A percentile compares a stretch with the other conserved stretches of the same genome.
These are phyloP conservation scores for Heterobasidion occidentale DNA, from an alignment of 1,284 basidiomycete species.

Conservation along the genomic window DNA sequence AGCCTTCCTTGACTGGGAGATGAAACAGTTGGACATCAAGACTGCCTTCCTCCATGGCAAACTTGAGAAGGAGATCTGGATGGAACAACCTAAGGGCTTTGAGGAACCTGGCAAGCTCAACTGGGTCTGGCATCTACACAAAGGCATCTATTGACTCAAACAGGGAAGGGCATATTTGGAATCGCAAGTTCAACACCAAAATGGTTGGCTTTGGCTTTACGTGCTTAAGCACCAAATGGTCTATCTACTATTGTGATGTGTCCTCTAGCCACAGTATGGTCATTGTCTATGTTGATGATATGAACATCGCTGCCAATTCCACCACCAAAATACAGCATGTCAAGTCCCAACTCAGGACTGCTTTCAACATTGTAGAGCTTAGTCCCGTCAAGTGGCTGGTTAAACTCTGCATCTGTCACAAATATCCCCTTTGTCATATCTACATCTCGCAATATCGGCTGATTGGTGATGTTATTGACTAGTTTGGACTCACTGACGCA, in stretches of 20 bases:
- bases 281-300: constrained; percentile 16
- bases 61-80: constrained; percentile 17
- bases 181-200: constrained; percentile 5
- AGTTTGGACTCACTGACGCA: constrained; percentile 27
- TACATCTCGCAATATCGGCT: constrained; percentile 28
- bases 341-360: constrained; percentile 18
- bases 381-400: constrained; percentile 17
- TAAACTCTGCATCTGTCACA: constrained; percentile 18
- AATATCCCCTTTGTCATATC: constrained; percentile 18
- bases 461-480: constrained; percentile 25
- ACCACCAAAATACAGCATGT: constrained; percentile 14
- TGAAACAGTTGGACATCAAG: constrained; percentile 26
- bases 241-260: not conserved
- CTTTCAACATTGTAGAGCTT: constrained; percentile 13
- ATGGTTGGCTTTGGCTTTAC: constrained; percentile 5
- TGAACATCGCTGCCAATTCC: constrained; percentile 17
- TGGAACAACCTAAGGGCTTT: constrained; percentile 15
- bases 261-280: constrained; percentile 3
- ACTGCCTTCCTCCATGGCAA: constrained; percentile 23
- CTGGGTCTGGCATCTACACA: constrained; percentile 11
- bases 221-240: constrained; percentile 1
- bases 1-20: constrained; percentile 15
- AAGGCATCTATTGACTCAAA: constrained; percentile 18
- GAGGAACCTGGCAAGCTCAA: constrained; percentile 5
- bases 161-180: constrained; percentile 16